Evolutionary conservation across 805 yeast genomes (phyloP), one percentile per base, ranked within the genome.

Genomic region (Ogataea paradorogensis): DNA sequence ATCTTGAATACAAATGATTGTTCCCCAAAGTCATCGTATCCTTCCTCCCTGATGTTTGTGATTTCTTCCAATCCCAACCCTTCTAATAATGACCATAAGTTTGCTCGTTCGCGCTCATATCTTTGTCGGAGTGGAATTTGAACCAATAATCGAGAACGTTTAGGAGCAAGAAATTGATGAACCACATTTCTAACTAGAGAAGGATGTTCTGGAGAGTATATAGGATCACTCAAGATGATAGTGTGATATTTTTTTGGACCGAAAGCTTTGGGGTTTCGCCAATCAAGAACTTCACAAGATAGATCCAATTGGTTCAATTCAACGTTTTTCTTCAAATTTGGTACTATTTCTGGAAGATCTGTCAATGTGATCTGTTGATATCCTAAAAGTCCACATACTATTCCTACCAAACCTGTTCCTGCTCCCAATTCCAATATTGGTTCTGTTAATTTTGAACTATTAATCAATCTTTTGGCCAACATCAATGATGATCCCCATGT

Each of bases 401-500:
- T 83, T 0, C 98, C 97, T 3, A 82, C 83, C 11, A 91, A 67
- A 0, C 99, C 99, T 0, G 99, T 93, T 0, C 99, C 99, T 0
- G 98, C 72, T 0, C 99, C 99, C n/a, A 93, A 65, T 53, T 91
- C 99, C 21, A 85, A 58, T 0, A 81, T 52, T 4, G 58, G 72
- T 27, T 56, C 62, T 7, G 24, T 5, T 3, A 65, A 32, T n/a
- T 59, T 27, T 2, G 37, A 25, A 8, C 33, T 18, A 1, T 45
- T 34, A n/a, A 47, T 29, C 3, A 87, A 57, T 18, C 84, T 61
- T 24, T 72, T 65, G 3, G 93, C 73, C 16, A 93, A 63, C 5
- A 87, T 71, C 18, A 84, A 63, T 0, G 97, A 79, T 0, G 97
- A 84, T 0, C 98, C 99, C 99, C 99, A 91, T 0, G 99, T 91